Evolutionary conservation across 805 yeast genomes (phyloP), one percentile per base, ranked within the genome.

Genomic region (Lipomyces orientalis): DNA sequence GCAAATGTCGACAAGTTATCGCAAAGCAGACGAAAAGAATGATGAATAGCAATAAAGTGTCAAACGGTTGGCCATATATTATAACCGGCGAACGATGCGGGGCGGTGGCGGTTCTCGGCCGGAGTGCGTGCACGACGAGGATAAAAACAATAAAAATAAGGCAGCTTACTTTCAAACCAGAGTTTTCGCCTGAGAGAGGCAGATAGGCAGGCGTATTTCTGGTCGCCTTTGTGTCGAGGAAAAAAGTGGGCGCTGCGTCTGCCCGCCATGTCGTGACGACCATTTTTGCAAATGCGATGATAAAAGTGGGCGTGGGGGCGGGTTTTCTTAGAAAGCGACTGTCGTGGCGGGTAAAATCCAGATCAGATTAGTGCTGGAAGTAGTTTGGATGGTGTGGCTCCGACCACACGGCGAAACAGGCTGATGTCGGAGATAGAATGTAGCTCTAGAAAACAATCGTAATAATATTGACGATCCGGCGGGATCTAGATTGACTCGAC

Each of bases 181-280:
- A 34, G 31, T 65, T 68, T 33, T 64, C 52, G 35, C 65, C 62
- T 16, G 56, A 35, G 10, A 54, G 37, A 5, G 66, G 66, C 8
- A 61, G 59, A 54, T 63, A 65, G 8, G 67, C 69, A 10, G 64
- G 68, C 33, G 67, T 65, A 43, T 68, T 64, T 12, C 66, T 54
- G 4, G 66, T 46, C 12, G 69, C 29, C 46, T 64, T 65, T 16
- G 58, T 3, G 63, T 68, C 71, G 33, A 60, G 54, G 12, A 61
- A 29, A 46, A 68, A 60, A 12, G 69, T 68, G 52, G 71, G 61
- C 58, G 39, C 49, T 46, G n/a, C 43, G 7, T 61, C 61, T 9
- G 54, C 33, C 29, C 54, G 64, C 71, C 71, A 68, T 10, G 71
- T 65, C 25, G 62, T 49, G 51, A 68, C 69, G 34, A 68, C 71